phyloP scores from a whole-genome alignment of 176 grass and related monocot genomes.

The Phyllostachys edulis region DNA sequence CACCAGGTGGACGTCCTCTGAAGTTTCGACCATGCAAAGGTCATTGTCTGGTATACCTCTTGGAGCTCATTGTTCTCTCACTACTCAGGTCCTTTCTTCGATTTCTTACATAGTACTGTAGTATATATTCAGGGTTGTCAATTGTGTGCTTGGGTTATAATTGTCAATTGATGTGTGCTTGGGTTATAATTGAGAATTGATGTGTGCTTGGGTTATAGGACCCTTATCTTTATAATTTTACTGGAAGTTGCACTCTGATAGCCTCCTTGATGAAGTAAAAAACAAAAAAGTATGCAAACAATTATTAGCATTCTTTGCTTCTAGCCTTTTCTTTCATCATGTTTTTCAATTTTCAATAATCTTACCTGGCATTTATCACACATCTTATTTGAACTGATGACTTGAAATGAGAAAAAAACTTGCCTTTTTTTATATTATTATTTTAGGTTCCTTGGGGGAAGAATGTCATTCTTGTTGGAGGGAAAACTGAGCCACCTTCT shows the following conservation, averaged over 20 bases:
- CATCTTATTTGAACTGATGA: not conserved
- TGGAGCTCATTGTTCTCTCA: conserved; percentile 32
- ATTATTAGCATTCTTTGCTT: not conserved
- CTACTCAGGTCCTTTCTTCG: not conserved
- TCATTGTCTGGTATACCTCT: conserved; percentile 82
- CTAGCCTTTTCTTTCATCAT: not conserved
- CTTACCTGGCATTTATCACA: not conserved
- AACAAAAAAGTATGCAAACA: not conserved
- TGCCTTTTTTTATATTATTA: not conserved
- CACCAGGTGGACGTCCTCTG: conserved; percentile 43
- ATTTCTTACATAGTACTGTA: not conserved
- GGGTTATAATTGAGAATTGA: not conserved
- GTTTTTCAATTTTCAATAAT: not conserved
- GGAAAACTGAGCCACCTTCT: conserved; percentile 80
- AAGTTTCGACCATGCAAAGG: conserved; percentile 90
- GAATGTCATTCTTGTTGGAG: conserved; percentile 85
- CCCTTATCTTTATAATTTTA: conserved; percentile 16
- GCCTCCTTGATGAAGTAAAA: not conserved
- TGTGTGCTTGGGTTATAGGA: not conserved
- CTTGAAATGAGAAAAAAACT: not conserved
- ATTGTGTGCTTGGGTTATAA: not conserved
- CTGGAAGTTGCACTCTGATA: not conserved
- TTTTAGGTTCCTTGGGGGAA: conserved; percentile 89
- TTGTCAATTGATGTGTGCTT: not conserved
- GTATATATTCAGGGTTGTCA: not conserved